These are phyloP conservation scores for Hibiscus syriacus DNA, from an alignment of 345 rosid species.

Conservation along the genomic window DNA sequence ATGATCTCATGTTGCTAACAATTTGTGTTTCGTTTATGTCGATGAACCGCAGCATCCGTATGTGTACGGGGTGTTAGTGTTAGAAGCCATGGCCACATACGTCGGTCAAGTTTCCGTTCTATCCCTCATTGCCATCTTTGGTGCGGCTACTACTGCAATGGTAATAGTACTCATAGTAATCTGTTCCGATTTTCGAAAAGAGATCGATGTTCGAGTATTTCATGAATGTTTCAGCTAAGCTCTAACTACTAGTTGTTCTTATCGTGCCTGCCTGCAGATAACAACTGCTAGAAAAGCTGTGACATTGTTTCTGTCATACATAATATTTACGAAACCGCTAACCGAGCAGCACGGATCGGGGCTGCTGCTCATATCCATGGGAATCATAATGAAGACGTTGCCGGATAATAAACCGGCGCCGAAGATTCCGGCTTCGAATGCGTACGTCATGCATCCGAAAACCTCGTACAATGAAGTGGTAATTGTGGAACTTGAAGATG, in stretches of 20 bases:
- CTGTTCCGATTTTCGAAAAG: not conserved
- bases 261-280: constrained; percentile 17
- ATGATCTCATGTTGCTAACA: not conserved
- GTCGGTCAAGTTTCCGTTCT: constrained; percentile 89
- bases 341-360: constrained; percentile 75
- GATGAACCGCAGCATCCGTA: constrained; percentile 62
- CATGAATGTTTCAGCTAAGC: not conserved
- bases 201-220: not conserved
- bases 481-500: constrained; percentile 20
- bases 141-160: constrained; percentile 98
- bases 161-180: constrained; percentile 23
- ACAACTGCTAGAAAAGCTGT: constrained; percentile 67
- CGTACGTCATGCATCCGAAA: constrained; percentile 10
- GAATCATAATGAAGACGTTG: constrained; percentile 53
- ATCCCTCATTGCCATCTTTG: constrained; percentile 84
- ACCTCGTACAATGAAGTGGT: constrained; percentile 10
- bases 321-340: constrained; percentile 82
- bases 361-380: constrained; percentile 64
- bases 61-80: constrained; percentile 79
- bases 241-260: not conserved
- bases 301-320: constrained; percentile 67
- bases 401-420: constrained; percentile 15
- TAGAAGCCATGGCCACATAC: constrained; percentile 96
- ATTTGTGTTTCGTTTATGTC: not conserved
- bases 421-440: constrained; percentile 8